These are phyloP conservation scores for Rubroshorea leprosula DNA, from an alignment of 345 rosid genomes.

Conservation along the genomic window DNA sequence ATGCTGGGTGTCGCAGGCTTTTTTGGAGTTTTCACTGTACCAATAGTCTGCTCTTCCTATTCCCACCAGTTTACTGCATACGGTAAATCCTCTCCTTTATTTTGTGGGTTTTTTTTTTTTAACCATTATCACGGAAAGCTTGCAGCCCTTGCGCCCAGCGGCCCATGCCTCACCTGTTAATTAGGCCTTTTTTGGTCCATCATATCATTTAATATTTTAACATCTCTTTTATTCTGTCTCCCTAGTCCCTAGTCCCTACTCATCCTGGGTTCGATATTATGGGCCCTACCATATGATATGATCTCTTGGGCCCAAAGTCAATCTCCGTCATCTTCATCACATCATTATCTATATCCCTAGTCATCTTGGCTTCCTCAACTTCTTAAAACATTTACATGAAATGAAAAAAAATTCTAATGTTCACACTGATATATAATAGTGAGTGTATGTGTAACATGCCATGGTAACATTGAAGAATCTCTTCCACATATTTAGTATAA, in stretches of 20 bases:
- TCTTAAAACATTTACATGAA: too few relatives aligned
- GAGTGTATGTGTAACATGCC: too few relatives aligned
- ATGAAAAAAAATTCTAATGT: too few relatives aligned
- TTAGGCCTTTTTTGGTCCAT: not conserved
- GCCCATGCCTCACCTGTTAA: too few relatives aligned
- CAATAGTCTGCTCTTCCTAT: slow-evolving; percentile 66
- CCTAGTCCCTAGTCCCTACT: not conserved
- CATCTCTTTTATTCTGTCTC: slow-evolving; percentile 16
- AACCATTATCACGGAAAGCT: not conserved
- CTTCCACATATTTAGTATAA: too few relatives aligned
- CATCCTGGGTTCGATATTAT: not conserved
- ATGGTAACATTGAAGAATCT: too few relatives aligned
- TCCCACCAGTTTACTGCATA: slow-evolving; percentile 54
- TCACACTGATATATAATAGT: too few relatives aligned
- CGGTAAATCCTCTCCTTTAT: slow-evolving; percentile 35
- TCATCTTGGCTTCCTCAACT: too few relatives aligned
- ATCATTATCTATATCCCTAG: not conserved
- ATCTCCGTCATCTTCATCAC: too few relatives aligned
- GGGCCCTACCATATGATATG: slow-evolving; percentile 10
- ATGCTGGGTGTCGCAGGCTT: slow-evolving; percentile 47
- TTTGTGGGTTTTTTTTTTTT: too few relatives aligned
- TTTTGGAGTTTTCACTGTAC: slow-evolving; percentile 67
- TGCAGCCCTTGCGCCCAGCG: not conserved
- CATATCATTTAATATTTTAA: not conserved
- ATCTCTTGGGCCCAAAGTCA: not conserved